Evolutionary conservation across 2,329 filamentous ascomycete species (phyloP).

Genomic region (Davidsoniella neocaledoniae): DNA sequence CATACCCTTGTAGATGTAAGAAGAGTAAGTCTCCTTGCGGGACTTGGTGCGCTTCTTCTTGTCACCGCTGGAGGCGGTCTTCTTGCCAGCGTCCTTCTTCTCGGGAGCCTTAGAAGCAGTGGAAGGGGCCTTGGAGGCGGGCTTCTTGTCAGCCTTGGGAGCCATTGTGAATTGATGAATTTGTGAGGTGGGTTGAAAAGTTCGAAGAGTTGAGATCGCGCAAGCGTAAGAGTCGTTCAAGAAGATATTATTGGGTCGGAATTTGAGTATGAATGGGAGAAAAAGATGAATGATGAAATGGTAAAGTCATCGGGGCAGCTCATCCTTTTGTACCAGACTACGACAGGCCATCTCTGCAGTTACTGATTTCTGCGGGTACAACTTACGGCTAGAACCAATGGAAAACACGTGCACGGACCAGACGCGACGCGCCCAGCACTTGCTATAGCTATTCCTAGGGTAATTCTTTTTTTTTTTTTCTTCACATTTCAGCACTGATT

Average conservation of each 20-base stretch:
- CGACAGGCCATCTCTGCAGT: conserved; percentile 21
- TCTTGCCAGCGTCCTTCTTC: conserved; percentile 99
- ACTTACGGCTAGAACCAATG: conserved; percentile 9
- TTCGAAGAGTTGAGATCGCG: neutral
- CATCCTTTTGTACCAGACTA: conserved; percentile 46
- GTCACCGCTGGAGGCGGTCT: conserved; percentile 87
- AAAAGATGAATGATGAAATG: conserved; percentile 26
- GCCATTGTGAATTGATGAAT: conserved; percentile 53
- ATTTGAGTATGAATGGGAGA: conserved; percentile 11
- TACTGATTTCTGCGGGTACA: conserved; percentile 34
- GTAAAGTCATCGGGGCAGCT: conserved; percentile 32
- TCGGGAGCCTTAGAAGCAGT: conserved; percentile 55
- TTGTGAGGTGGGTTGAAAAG: conserved; percentile 10
- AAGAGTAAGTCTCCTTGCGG: conserved; percentile 99
- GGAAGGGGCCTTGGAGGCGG: conserved; percentile 89
- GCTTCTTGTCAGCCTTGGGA: conserved; percentile 97
- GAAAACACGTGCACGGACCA: conserved; percentile 10
- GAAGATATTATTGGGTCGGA: neutral
- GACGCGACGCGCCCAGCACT: conserved; percentile 10
- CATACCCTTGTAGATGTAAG: conserved; percentile 99
- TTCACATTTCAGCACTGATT: conserved; percentile 5
- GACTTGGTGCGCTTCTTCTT: conserved; percentile 99
- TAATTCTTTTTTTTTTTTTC: neutral
- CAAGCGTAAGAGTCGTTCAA: neutral
- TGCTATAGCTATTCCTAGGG: neutral